These are phyloP conservation scores for Apophysomyces sp. DNA, from an alignment of 371 early-diverging fungal genomes.

Conservation along the genomic window DNA sequence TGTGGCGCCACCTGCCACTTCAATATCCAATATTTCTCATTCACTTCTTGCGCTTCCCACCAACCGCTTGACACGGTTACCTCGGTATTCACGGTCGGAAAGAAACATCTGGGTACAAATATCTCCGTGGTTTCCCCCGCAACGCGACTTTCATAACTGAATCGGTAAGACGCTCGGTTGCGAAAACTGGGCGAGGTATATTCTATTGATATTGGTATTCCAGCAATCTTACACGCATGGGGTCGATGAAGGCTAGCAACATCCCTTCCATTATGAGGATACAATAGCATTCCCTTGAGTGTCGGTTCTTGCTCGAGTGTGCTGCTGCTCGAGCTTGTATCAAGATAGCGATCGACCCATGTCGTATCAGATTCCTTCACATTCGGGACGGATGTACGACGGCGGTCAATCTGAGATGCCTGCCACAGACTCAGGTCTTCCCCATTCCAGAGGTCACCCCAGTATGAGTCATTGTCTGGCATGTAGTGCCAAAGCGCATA, in stretches of 20 bases:
- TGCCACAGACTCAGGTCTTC: slow-evolving; percentile 66
- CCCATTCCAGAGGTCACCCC: slow-evolving; percentile 77
- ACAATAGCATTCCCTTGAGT: not conserved
- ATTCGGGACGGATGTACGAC: not conserved
- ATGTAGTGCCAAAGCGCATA: slow-evolving; percentile 72
- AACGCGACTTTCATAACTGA: slow-evolving; percentile 5
- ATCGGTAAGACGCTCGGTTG: slow-evolving; percentile 20
- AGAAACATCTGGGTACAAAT: slow-evolving; percentile 40
- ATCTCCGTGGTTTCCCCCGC: slow-evolving; percentile 33
- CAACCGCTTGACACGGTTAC: slow-evolving; percentile 9
- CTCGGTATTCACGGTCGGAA: slow-evolving; percentile 19
- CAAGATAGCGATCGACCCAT: not conserved
- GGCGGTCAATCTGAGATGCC: not conserved
- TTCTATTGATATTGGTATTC: slow-evolving; percentile 27
- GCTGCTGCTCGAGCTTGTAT: slow-evolving; percentile 1
- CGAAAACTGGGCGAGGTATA: slow-evolving; percentile 30
- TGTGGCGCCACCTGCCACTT: slow-evolving; percentile 7
- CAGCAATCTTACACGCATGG: slow-evolving; percentile 30
- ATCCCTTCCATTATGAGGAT: slow-evolving; percentile 20
- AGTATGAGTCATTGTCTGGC: slow-evolving; percentile 53
- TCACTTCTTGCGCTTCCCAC: slow-evolving; percentile 5
- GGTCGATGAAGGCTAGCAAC: slow-evolving; percentile 38
- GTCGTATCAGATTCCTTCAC: slow-evolving; percentile 7
- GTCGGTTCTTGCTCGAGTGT: not conserved
- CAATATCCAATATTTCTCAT: slow-evolving; percentile 17